Base-by-base conservation (phyloP, 2,329 filamentous ascomycete species). In the Thelonectria discophora region DNA sequence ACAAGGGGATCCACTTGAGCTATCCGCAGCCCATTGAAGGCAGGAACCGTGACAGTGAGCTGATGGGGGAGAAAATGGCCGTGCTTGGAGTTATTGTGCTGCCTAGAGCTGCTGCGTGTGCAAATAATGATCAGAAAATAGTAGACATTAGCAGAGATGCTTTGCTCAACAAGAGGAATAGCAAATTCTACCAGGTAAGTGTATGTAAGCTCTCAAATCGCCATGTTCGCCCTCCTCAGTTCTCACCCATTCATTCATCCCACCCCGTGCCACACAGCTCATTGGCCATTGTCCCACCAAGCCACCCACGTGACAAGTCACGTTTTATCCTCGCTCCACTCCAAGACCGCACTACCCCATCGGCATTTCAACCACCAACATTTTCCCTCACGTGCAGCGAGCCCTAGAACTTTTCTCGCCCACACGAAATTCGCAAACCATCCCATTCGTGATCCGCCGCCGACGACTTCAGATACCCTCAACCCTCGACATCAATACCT, bases 341-440 rank as follows among this genome's bases (percentile, higher is more conserved):
- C 50, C 60, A 54, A 57, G 51, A 40, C 60, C 60, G 58, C 59
- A 52, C 57, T 58, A 65, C 53, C 34, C 52, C 39, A n/a, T 53
- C 37, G 65, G 71, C 69, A 24, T 55, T 72, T 66, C 62, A 45
- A 37, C 37, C 48, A 32, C 45, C 59, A 62, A 45, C 42, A 55
- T 65, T 68, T 30, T 69, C 70, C 68, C 74, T 79, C 76, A 79
- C 77, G 76, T 79, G 76, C 69, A 67, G 65, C 70, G 68, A 78
- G 78, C 78, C 78, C 79, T 79, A 78, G 77, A 78, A 78, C 72
- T 79, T 80, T 78, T 77, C 71, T 74, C 69, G 77, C 77, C 78
- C 78, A 79, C 78, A 79, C 75, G 74, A 75, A 74, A 74, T 74
- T 76, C 73, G 72, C 70, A 74, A 78, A 72, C 71, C 74, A 37